Conservation (phyloP, 2,329 filamentous ascomycete species). For the Verticillium albo-atrum region DNA sequence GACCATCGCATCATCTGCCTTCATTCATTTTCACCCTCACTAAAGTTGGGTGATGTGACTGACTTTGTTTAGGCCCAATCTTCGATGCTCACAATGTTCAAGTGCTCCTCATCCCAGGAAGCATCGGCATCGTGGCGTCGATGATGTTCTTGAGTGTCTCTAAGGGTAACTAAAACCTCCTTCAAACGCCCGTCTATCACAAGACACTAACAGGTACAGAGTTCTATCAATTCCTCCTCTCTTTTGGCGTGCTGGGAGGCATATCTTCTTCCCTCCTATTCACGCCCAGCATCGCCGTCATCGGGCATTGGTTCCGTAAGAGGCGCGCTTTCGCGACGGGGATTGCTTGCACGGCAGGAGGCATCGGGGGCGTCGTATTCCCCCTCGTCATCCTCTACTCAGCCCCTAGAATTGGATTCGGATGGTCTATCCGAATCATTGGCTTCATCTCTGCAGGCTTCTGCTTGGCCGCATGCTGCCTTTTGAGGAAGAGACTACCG, state of each 20-base stretch:
- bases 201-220: constrained; percentile 20
- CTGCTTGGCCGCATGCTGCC: constrained; percentile 20
- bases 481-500: constrained; percentile 40
- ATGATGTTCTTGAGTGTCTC: constrained; percentile 57
- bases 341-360: constrained; percentile 61
- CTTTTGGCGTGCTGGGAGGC: constrained; percentile 64
- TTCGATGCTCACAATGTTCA: constrained; percentile 66
- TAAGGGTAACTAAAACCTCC: constrained; percentile 28
- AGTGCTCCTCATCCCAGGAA: constrained; percentile 53
- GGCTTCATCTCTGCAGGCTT: constrained; percentile 19
- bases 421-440: constrained; percentile 24
- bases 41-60: not conserved
- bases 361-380: constrained; percentile 53
- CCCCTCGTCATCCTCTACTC: constrained; percentile 23
- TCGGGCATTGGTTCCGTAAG: constrained; percentile 65
- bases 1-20: not conserved
- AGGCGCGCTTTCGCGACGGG: constrained; percentile 65
- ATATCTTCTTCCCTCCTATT: constrained; percentile 64
- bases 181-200: not conserved
- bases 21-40: too few relatives aligned
- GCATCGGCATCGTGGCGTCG: constrained; percentile 47
- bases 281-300: constrained; percentile 60
- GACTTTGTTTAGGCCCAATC: constrained; percentile 43
- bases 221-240: constrained; percentile 69
- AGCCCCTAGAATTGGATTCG: constrained; percentile 21